These are phyloP conservation scores for Carex kokanica DNA, from an alignment of 176 grass and related monocot genomes.

Conservation along the genomic window DNA sequence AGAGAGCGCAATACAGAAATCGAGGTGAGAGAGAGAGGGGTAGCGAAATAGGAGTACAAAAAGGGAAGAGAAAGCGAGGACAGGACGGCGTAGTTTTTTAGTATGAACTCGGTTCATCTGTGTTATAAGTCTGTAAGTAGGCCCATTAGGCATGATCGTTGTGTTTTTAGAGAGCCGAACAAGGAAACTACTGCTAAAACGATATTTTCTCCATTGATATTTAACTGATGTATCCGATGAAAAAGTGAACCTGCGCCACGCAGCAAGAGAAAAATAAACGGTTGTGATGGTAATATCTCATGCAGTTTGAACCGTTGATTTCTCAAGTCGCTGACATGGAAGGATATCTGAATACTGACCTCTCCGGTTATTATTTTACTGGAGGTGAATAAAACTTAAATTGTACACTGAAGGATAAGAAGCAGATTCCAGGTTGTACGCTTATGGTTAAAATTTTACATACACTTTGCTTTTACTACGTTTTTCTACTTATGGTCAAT, in stretches of 20 bases:
- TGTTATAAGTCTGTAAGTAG: not conserved
- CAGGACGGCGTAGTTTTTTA: not conserved
- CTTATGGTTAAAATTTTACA: not conserved
- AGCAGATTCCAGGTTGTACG: not conserved
- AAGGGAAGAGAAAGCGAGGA: slow-evolving; percentile 13
- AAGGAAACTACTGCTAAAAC: no score
- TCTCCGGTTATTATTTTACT: not conserved
- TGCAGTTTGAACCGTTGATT: not conserved
- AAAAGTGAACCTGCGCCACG: not conserved
- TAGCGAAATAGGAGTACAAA: not conserved
- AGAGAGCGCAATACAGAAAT: slow-evolving; percentile 23
- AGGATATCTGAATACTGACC: not conserved
- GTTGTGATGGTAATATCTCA: not conserved
- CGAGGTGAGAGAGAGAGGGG: slow-evolving; percentile 20
- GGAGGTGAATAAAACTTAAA: not conserved
- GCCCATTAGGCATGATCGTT: not conserved
- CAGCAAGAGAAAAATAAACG: slow-evolving; percentile 3
- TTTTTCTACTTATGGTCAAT: not conserved
- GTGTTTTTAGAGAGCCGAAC: not conserved
- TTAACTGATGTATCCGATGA: not conserved
- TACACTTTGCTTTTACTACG: not conserved
- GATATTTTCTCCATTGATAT: not conserved
- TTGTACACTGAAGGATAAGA: not conserved
- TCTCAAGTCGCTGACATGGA: not conserved
- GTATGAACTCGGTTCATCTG: not conserved